A percentile compares a stretch with the other conserved stretches of the same genome.
These are phyloP conservation scores for Lotus japonicus DNA, from an alignment of 306 rosid species.

Conservation along the genomic window DNA sequence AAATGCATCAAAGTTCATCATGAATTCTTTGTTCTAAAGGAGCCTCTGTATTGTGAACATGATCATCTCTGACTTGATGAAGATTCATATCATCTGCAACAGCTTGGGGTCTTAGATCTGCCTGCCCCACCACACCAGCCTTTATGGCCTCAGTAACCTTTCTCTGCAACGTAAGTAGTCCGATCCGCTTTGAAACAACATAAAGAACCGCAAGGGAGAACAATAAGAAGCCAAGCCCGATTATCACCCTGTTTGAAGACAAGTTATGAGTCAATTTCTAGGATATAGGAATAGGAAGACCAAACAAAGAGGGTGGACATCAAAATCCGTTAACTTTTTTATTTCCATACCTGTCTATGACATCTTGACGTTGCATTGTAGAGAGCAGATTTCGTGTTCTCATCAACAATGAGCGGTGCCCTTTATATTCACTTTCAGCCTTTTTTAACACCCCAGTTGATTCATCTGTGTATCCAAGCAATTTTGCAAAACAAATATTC, in stretches of 20 bases:
- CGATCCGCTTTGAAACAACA: constrained; percentile 80
- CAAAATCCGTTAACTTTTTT: neutral
- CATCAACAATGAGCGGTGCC: constrained; percentile 73
- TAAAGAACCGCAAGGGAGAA: constrained; percentile 77
- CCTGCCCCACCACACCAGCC: constrained; percentile 65
- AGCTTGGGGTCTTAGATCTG: constrained; percentile 39
- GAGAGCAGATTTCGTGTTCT: constrained; percentile 80
- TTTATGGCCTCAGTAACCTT: constrained; percentile 71
- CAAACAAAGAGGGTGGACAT: neutral
- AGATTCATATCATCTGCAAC: constrained; percentile 42
- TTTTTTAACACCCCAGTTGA: constrained; percentile 73
- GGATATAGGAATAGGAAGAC: neutral
- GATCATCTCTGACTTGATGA: constrained; percentile 34
- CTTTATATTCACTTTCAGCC: constrained; percentile 90
- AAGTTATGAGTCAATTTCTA: constrained; percentile 8
- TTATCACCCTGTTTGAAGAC: constrained; percentile 52
- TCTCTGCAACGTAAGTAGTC: constrained; percentile 60
- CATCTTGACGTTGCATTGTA: constrained; percentile 93
- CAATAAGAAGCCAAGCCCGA: constrained; percentile 58
- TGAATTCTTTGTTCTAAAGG: constrained; percentile 47
- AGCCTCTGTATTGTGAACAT: constrained; percentile 29
- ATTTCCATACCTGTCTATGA: constrained; percentile 62
- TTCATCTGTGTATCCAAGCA: constrained; percentile 49
- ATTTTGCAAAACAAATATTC: constrained; percentile 14
- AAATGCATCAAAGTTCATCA: constrained; percentile 56